Evolutionary conservation across 192 early-diverging fungal species (phyloP), one percentile per base, ranked within the genome.

Genomic region (Gigaspora rosea): DNA sequence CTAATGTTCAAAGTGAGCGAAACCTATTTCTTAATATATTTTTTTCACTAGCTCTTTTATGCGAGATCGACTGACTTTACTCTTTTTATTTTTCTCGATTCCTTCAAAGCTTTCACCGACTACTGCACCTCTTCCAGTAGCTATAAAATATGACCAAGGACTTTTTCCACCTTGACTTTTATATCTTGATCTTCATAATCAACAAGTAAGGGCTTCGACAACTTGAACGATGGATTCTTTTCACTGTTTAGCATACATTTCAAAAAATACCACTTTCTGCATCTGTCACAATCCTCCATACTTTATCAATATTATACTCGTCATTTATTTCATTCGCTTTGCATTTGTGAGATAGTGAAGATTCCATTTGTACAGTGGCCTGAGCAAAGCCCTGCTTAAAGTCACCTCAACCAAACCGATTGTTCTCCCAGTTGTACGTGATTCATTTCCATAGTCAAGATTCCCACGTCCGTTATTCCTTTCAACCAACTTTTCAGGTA

Each of bases 191-290:
- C n/a, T n/a, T n/a, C n/a, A n/a, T n/a, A n/a, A n/a, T n/a, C n/a
- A n/a, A n/a, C n/a, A n/a, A n/a, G n/a, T n/a, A n/a, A n/a, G n/a
- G n/a, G 64, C 18, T 66, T 66, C 18, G 64, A 66, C 46, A 66
- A 66, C 64, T 66, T 66, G 32, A 62, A 62, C 32, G 32, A 62
- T 33, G 59, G 59, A 5, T 62, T 62, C 59, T 18, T 18, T 33
- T 66, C 64, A 66, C 46, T 66, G 64, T 66, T 32, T 66, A 66
- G 46, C 64, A 32, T 46, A 66, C 64, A 66, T 66, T 66, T 32
- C 64, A 66, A 33, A 18, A 66, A 66, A 58, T 58, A 58, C 64
- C 64, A 66, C 35, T 66, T 66, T 66, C 64, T 32, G 64, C 64
- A 66, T 66, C 64, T 35, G 64, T 66, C 12, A 66, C 20, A 66